These are phyloP conservation scores for Neoscytalidium dimidiatum DNA, from an alignment of 2,329 filamentous ascomycete genomes.

Conservation along the genomic window DNA sequence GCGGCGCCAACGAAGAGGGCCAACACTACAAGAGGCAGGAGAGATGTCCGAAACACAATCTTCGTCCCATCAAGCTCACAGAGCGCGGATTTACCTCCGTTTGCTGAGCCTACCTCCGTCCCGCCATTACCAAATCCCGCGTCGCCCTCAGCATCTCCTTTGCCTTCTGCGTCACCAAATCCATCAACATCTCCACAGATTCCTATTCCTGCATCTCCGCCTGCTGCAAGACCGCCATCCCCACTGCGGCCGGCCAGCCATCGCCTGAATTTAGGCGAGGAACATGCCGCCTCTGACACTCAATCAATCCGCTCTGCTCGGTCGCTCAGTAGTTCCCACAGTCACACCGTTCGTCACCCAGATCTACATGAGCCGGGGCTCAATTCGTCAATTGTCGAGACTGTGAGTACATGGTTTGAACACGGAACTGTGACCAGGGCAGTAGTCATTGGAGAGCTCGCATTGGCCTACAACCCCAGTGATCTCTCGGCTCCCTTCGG, in stretches of 20 bases:
- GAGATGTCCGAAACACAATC: slow-evolving; percentile 90
- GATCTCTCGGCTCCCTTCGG: slow-evolving; percentile 46
- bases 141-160: slow-evolving; percentile 10
- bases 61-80: slow-evolving; percentile 55
- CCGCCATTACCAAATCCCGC: slow-evolving; percentile 24
- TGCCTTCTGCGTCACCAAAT: slow-evolving; percentile 28
- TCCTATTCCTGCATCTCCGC: slow-evolving; percentile 15
- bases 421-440: slow-evolving; percentile 70
- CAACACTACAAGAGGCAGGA: slow-evolving; percentile 80
- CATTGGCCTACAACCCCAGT: slow-evolving; percentile 74
- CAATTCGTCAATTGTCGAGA: slow-evolving; percentile 88
- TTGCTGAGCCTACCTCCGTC: slow-evolving; percentile 23
- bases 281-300: slow-evolving; percentile 76
- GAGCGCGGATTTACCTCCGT: slow-evolving; percentile 16
- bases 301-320: slow-evolving; percentile 89
- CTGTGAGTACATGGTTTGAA: slow-evolving; percentile 82
- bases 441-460: slow-evolving; percentile 84
- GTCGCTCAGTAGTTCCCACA: slow-evolving; percentile 69
- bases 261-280: slow-evolving; percentile 35
- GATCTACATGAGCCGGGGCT: slow-evolving; percentile 79
- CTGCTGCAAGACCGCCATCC: slow-evolving; percentile 21
- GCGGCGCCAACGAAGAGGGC: slow-evolving; percentile 57
- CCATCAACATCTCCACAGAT: slow-evolving; percentile 9
- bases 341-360: slow-evolving; percentile 69
- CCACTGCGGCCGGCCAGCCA: slow-evolving; percentile 24